These are phyloP conservation scores for Diospyros kaki DNA, from an alignment of 148 eudicot species.

Conservation along the genomic window DNA sequence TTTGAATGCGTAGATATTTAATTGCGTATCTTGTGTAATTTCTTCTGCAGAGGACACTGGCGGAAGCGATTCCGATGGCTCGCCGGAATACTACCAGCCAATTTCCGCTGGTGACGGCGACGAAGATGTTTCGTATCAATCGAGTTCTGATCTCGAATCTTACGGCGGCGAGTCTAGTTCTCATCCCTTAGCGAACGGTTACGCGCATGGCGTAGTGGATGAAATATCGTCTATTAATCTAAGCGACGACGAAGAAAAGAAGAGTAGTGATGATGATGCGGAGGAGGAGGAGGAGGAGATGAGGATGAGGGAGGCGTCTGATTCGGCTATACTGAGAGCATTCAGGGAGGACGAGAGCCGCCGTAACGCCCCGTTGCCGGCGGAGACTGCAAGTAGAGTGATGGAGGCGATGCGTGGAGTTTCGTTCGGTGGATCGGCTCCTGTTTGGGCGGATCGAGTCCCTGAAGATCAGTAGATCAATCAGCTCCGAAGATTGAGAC, in stretches of 20 bases:
- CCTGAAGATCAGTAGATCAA: conserved; percentile 63
- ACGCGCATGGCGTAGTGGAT: conserved; percentile 26
- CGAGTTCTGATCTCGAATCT: conserved; percentile 8
- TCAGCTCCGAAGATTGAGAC: conserved; percentile 45
- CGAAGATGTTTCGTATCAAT: conserved; percentile 17
- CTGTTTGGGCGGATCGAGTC: conserved; percentile 53
- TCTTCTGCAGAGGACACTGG: conserved; percentile 32
- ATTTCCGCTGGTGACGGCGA: conserved; percentile 36
- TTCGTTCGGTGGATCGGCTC: conserved; percentile 49
- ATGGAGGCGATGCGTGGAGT: conserved; percentile 78
- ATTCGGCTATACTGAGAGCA: conserved; percentile 47
- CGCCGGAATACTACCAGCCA: conserved; percentile 59
- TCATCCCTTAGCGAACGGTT: conserved; percentile 44
- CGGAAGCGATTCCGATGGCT: conserved; percentile 61
- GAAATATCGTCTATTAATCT: conserved; percentile 48
- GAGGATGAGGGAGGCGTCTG: conserved; percentile 29
- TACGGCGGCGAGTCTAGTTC: conserved; percentile 12
- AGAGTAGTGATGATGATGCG: too few relatives aligned
- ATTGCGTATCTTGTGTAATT: neutral
- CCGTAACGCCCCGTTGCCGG: conserved; percentile 60
- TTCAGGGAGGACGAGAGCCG: conserved; percentile 69
- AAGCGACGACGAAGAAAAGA: conserved; percentile 31
- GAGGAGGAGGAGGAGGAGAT: conserved; percentile 34
- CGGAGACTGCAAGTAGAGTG: conserved; percentile 60
- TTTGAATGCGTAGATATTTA: neutral